These are phyloP conservation scores for Wickerhamomyces bisporus DNA, from an alignment of 805 yeast genomes.

Conservation along the genomic window DNA sequence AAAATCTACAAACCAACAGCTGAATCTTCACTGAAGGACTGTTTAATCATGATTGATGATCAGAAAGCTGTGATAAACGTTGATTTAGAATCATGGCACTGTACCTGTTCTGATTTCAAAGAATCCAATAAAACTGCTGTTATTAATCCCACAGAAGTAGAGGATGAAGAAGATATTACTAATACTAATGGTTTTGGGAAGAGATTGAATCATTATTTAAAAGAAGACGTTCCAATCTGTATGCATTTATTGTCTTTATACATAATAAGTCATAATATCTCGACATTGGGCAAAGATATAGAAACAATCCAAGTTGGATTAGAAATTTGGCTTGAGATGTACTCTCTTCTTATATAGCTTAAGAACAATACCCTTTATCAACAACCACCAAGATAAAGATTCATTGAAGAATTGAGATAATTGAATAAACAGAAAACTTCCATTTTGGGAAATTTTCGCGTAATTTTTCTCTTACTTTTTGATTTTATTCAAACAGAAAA, in stretches of 20 bases:
- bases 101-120: constrained; percentile 11
- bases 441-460: no score
- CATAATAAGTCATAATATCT: neutral
- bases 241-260: constrained; percentile 7
- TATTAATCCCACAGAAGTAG: no score
- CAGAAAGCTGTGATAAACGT: constrained; percentile 1
- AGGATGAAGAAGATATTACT: no score
- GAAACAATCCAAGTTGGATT: neutral
- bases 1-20: neutral
- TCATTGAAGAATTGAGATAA: no score
- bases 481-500: no score
- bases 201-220: neutral
- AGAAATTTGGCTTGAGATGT: no score
- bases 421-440: no score
- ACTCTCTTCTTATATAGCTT: no score
- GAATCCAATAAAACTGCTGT: neutral
- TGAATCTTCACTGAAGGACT: neutral
- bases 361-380: no score
- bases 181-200: neutral
- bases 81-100: constrained; percentile 16
- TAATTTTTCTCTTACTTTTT: no score
- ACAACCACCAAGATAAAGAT: no score
- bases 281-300: neutral
- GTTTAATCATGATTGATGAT: neutral
- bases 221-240: constrained; percentile 8